Evolutionary conservation across 2,329 filamentous ascomycete genomes (phyloP), one percentile per base, ranked within the genome.

Genomic region (Penicillium occitanis): DNA sequence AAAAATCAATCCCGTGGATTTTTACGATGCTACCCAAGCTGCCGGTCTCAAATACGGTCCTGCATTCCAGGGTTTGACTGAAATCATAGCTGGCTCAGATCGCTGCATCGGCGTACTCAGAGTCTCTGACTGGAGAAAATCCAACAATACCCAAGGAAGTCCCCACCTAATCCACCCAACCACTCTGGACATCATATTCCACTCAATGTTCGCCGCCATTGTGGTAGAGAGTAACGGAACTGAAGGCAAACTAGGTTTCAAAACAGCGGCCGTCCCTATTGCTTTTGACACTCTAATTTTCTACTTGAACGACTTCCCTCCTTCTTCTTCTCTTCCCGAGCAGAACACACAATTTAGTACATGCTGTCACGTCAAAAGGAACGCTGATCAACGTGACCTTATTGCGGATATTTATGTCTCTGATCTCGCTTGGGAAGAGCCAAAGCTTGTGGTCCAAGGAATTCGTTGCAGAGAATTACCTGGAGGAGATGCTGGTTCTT

Each of bases 161-260:
- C 64, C 72, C 1, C 76, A 78, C 66, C 35, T 77, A 2, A 75
- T 79, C 28, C 77, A 79, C 19, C 77, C 77, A 13, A 69, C 72
- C 8, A 78, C 77, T 2, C 69, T 79, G 61, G 76, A 79, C 33
- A 73, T 68, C 51, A 72, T 77, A 64, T 71, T 79, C 14, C 74
- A 76, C 30, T 70, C 72, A 5, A 65, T 73, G 7, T 63, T 73
- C 30, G 72, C 74, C 44, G 58, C 69, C 37, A 70, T 66, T 11
- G 67, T 70, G 5, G 66, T 68, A 11, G 35, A 68, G 5, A 68
- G 63, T 2, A 64, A 69, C n/a, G 63, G 30, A 19, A 19, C 8
- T 19, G 30, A 67, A 22, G 25, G 50, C 3, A 55, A 55, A 55
- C 11, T 55, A 19, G 50, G 13, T 5, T 55, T 55, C n/a, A 55